These are phyloP conservation scores for Clitocybe nebularis DNA, from an alignment of 1,284 basidiomycete genomes.

Conservation along the genomic window DNA sequence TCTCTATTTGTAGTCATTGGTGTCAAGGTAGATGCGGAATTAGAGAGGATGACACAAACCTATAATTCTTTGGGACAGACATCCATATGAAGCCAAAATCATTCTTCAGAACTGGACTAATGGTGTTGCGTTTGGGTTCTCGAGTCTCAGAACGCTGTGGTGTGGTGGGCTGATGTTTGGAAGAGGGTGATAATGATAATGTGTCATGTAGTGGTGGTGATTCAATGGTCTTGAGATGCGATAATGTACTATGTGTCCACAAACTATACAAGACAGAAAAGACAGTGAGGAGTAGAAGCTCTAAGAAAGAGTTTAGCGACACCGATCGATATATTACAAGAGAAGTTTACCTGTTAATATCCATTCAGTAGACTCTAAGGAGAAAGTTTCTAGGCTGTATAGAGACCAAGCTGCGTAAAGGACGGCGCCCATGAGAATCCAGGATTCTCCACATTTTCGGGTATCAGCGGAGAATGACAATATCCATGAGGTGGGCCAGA, in stretches of 20 bases:
- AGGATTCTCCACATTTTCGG: conserved; percentile 52
- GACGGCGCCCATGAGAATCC: conserved; percentile 51
- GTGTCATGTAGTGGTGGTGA: conserved; percentile 17
- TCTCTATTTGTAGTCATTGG: conserved; percentile 41
- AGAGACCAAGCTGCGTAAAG: conserved; percentile 38
- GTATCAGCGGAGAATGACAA: conserved; percentile 51
- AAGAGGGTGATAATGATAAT: conserved; percentile 22
- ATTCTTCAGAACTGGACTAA: conserved; percentile 29
- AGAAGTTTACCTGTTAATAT: conserved; percentile 38
- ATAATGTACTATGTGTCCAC: conserved; percentile 52
- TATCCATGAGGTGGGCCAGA: conserved; percentile 35
- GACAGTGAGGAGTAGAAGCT: conserved; percentile 54
- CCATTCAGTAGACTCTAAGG: conserved; percentile 32
- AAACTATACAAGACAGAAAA: conserved; percentile 60
- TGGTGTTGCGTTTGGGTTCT: conserved; percentile 36
- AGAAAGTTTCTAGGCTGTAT: conserved; percentile 23
- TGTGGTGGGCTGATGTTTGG: conserved; percentile 27
- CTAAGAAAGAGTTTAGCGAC: conserved; percentile 28
- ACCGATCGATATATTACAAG: conserved; percentile 11
- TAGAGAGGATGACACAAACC: conserved; percentile 35
- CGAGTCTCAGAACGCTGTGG: conserved; percentile 42
- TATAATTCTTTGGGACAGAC: conserved; percentile 85
- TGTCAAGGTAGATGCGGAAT: conserved; percentile 7
- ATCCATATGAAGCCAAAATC: conserved; percentile 77
- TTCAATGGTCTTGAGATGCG: conserved; percentile 7